phyloP scores from a whole-genome alignment of 176 grass and related monocot species.

The Hsuehochloa calcarea region DNA sequence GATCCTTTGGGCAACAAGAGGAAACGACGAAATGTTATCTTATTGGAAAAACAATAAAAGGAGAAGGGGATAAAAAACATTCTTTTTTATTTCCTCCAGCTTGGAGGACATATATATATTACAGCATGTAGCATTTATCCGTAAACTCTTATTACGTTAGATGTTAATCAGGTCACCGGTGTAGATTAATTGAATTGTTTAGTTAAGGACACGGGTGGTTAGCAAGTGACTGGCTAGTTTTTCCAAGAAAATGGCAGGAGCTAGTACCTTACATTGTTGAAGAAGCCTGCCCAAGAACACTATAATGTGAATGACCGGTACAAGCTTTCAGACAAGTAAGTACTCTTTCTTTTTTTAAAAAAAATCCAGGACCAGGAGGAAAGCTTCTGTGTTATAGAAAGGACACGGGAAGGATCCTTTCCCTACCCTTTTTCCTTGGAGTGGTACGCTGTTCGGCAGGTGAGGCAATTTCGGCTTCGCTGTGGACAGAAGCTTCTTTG shows the following conservation, averaged over 20 bases:
- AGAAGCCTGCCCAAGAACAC: neutral
- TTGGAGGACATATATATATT: neutral
- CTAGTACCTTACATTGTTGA: neutral
- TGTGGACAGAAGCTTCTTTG: neutral
- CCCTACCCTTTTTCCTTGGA: neutral
- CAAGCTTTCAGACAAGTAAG: neutral
- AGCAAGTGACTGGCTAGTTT: neutral
- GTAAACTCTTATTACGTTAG: neutral
- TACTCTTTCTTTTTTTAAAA: neutral
- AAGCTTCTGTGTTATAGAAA: neutral
- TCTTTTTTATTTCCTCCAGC: neutral
- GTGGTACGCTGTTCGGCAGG: neutral
- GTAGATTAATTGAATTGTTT: neutral
- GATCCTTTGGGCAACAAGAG: neutral
- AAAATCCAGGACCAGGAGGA: neutral
- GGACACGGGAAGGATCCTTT: neutral
- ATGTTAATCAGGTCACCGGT: neutral
- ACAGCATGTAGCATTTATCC: neutral
- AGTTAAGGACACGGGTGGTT: neutral
- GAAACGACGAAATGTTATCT: slow-evolving; percentile 17
- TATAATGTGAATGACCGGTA: neutral
- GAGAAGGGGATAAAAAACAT: neutral
- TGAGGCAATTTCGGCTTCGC: neutral
- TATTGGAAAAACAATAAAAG: neutral
- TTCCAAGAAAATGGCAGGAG: neutral